phyloP scores from a whole-genome alignment of 371 early-diverging fungal species.

The Smittium mucronatum region DNA sequence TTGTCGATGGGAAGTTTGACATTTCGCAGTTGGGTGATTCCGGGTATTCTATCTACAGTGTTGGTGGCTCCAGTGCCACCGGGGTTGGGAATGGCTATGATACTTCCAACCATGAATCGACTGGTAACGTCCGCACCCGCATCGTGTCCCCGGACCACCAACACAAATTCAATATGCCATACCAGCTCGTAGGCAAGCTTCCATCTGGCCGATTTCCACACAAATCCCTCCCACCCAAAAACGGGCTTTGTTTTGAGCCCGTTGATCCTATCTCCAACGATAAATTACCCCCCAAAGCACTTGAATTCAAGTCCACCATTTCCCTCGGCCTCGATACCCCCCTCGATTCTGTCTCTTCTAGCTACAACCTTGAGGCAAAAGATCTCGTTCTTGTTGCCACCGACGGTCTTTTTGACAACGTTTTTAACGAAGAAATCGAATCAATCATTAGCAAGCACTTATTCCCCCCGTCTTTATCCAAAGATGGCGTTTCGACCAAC shows the following conservation, averaged over 20 bases:
- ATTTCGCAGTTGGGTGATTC: slow-evolving; percentile 32
- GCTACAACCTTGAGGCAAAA: slow-evolving; percentile 20
- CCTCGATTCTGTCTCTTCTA: slow-evolving; percentile 17
- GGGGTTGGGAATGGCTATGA: no score
- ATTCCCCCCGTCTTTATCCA: slow-evolving; percentile 43
- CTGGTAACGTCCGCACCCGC: background rate
- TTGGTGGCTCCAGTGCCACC: no score
- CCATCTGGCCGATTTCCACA: background rate
- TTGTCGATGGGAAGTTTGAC: slow-evolving; percentile 20
- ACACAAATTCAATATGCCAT: slow-evolving; percentile 34
- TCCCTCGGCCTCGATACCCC: slow-evolving; percentile 25
- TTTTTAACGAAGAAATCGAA: slow-evolving; percentile 32
- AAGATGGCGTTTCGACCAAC: slow-evolving; percentile 52
- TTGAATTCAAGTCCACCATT: background rate
- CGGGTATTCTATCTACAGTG: slow-evolving; percentile 20
- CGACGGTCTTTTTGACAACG: slow-evolving; percentile 51
- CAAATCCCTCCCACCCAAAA: background rate
- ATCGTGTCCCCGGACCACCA: slow-evolving; percentile 26
- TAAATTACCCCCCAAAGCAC: background rate
- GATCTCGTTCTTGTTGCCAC: slow-evolving; percentile 42
- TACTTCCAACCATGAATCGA: no score
- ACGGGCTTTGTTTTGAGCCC: background rate
- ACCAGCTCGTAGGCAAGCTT: slow-evolving; percentile 27
- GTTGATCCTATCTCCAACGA: background rate
- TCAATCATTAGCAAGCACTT: slow-evolving; percentile 30